Evolutionary conservation across 345 rosid genomes (phyloP).

Genomic region (Carallia brachiata): DNA sequence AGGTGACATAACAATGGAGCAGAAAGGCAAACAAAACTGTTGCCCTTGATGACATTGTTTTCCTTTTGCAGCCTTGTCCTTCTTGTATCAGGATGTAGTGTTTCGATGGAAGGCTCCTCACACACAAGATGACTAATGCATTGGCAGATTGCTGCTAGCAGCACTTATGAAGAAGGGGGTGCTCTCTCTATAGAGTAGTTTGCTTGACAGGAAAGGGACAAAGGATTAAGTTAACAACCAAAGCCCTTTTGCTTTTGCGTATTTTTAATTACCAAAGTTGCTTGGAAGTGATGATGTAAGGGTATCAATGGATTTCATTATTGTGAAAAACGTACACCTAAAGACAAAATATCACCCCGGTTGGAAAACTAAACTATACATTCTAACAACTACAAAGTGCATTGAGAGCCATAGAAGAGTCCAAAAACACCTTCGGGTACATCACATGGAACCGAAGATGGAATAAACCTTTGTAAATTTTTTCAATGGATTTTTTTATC

Average conservation of each 20-base stretch:
- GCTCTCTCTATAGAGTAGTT: background rate
- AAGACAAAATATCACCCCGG: slow-evolving; percentile 14
- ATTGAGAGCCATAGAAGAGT: background rate
- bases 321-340: slow-evolving; percentile 10
- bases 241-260: slow-evolving; percentile 2
- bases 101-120: background rate
- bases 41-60: slow-evolving; percentile 22
- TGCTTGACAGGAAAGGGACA: slow-evolving; percentile 33
- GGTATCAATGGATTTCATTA: slow-evolving; percentile 20
- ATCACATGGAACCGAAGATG: too few relatives aligned
- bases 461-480: too few relatives aligned
- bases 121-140: background rate
- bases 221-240: slow-evolving; percentile 22
- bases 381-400: slow-evolving; percentile 10
- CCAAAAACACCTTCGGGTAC: too few relatives aligned
- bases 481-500: too few relatives aligned
- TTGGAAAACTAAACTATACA: slow-evolving; percentile 9
- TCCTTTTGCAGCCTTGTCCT: background rate
- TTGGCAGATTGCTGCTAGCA: background rate
- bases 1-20: slow-evolving; percentile 24
- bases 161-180: background rate
- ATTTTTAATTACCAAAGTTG: slow-evolving; percentile 4
- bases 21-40: slow-evolving; percentile 18
- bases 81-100: background rate
- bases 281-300: slow-evolving; percentile 8